phyloP scores from a whole-genome alignment of 306 rosid species.

The Cucumis melo region DNA sequence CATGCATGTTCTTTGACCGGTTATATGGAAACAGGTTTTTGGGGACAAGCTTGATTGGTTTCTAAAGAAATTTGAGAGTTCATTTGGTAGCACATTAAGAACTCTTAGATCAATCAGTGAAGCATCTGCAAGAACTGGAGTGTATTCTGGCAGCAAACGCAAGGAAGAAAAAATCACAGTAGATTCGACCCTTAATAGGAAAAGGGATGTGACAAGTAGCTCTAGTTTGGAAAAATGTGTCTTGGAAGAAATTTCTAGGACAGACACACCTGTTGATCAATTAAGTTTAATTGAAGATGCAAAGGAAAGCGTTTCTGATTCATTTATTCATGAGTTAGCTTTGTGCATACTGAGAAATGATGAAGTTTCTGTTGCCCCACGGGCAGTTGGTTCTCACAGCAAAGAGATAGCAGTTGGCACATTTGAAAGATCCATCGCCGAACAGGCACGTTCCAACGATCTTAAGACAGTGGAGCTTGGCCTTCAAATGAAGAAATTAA shows the following conservation, averaged over 20 bases:
- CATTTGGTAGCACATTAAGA: conserved; percentile 70
- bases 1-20: conserved; percentile 29
- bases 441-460: conserved; percentile 64
- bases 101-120: conserved; percentile 57
- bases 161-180: conserved; percentile 16
- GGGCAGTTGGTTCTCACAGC: conserved; percentile 15
- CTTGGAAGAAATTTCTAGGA: conserved; percentile 7
- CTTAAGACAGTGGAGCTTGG: conserved; percentile 52
- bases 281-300: conserved; percentile 23
- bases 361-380: conserved; percentile 22
- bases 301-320: conserved; percentile 19
- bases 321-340: conserved; percentile 26
- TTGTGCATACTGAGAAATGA: conserved; percentile 30
- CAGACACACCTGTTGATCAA: conserved; percentile 11
- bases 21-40: conserved; percentile 45
- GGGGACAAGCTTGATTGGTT: conserved; percentile 64
- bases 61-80: conserved; percentile 58
- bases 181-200: conserved; percentile 14
- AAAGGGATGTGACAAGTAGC: conserved; percentile 18
- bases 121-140: conserved; percentile 21
- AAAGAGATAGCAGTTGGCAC: conserved; percentile 18
- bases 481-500: conserved; percentile 32
- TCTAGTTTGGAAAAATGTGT: conserved; percentile 18
- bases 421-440: conserved; percentile 39
- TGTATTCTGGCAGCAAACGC: conserved; percentile 8